These are phyloP conservation scores for Haematococcus lacustris DNA, from an alignment of 139 green algal genomes.

Conservation along the genomic window DNA sequence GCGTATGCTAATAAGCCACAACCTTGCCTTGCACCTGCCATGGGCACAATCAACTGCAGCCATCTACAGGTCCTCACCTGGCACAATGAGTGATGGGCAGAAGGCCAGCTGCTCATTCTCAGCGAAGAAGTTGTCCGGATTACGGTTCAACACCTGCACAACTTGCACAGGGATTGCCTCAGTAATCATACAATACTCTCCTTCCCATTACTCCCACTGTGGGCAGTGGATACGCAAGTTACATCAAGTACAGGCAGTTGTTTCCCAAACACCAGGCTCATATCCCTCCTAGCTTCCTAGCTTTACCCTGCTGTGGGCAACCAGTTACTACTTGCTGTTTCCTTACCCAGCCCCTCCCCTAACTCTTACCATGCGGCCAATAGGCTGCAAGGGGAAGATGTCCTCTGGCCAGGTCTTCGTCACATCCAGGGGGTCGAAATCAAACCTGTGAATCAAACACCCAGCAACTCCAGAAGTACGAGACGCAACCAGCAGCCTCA, in stretches of 20 bases:
- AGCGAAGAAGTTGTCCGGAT: slow-evolving; percentile 79
- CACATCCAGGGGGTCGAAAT: slow-evolving; percentile 75
- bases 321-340: too few relatives aligned
- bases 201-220: too few relatives aligned
- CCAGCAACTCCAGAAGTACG: neutral
- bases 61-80: slow-evolving; percentile 29
- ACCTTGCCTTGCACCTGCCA: too few relatives aligned
- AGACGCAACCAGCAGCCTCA: neutral
- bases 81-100: slow-evolving; percentile 70
- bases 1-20: too few relatives aligned
- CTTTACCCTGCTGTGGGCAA: too few relatives aligned
- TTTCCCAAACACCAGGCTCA: too few relatives aligned
- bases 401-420: slow-evolving; percentile 79
- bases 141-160: slow-evolving; percentile 66
- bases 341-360: too few relatives aligned
- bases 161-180: neutral
- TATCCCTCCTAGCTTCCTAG: too few relatives aligned
- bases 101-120: slow-evolving; percentile 84
- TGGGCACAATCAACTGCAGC: too few relatives aligned
- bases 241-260: too few relatives aligned
- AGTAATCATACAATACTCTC: too few relatives aligned
- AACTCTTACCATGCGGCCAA: slow-evolving; percentile 63
- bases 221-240: too few relatives aligned
- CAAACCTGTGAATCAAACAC: slow-evolving; percentile 29
- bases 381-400: slow-evolving; percentile 70